These are phyloP conservation scores for Exophiala calicioides DNA, from an alignment of 2,329 filamentous ascomycete species.

Conservation along the genomic window DNA sequence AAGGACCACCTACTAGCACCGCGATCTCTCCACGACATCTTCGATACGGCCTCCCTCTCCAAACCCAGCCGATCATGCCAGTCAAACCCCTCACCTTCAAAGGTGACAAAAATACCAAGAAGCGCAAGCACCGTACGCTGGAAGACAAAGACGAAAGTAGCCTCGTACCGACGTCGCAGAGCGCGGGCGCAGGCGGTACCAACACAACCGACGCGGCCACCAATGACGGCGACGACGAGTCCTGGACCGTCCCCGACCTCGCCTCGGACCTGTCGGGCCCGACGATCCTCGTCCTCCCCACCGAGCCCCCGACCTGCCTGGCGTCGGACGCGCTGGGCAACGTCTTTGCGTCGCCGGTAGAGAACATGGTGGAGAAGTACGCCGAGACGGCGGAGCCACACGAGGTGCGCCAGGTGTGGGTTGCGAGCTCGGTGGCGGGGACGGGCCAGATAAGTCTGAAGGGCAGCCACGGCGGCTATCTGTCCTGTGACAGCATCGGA, in stretches of 20 bases:
- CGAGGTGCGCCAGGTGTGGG: conserved; percentile 93
- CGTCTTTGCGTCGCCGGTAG: conserved; percentile 77
- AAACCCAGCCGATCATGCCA: conserved; percentile 18
- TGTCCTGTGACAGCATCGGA: conserved; percentile 30
- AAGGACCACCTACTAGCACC: too few relatives aligned
- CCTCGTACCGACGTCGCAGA: conserved; percentile 19
- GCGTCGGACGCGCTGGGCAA: conserved; percentile 84
- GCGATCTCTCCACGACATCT: background rate
- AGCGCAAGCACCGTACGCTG: conserved; percentile 72
- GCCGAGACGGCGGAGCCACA: conserved; percentile 87
- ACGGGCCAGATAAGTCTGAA: conserved; percentile 75
- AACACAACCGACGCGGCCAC: conserved; percentile 36
- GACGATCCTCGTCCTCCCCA: conserved; percentile 77
- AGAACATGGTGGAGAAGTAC: conserved; percentile 85
- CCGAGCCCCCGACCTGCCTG: conserved; percentile 70
- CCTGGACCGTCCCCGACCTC: conserved; percentile 84
- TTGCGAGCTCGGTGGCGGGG: conserved; percentile 79
- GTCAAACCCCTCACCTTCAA: conserved; percentile 91
- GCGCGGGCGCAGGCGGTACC: too few relatives aligned
- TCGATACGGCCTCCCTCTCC: background rate
- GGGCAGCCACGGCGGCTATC: conserved; percentile 78
- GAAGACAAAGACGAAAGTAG: conserved; percentile 41
- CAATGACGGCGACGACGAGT: conserved; percentile 67
- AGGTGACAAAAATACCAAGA: conserved; percentile 84
- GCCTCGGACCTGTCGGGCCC: conserved; percentile 77